Conservation (phyloP, 495 filamentous ascomycete genomes). For the Talaromyces stipitatus region DNA sequence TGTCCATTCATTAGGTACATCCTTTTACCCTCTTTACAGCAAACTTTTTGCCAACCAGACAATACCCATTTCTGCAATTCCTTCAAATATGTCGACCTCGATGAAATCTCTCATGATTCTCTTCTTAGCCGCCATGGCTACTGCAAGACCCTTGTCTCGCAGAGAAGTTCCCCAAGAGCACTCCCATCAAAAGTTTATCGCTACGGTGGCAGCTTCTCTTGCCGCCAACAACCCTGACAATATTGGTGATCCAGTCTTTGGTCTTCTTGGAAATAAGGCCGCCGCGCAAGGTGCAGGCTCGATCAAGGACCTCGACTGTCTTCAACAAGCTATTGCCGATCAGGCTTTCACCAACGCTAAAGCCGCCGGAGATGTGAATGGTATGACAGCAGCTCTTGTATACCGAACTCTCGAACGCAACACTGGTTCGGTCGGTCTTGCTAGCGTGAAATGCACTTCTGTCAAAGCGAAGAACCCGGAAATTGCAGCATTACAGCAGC, state of each 20-base stretch:
- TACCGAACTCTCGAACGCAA: constrained; percentile 59
- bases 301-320: constrained; percentile 53
- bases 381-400: constrained; percentile 50
- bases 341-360: constrained; percentile 66
- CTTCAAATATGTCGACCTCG: background rate
- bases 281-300: constrained; percentile 47
- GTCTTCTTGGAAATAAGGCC: constrained; percentile 53
- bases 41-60: background rate
- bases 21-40: background rate
- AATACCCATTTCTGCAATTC: background rate
- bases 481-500: constrained; percentile 55
- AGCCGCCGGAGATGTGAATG: constrained; percentile 47
- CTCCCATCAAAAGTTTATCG: constrained; percentile 51
- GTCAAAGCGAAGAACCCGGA: constrained; percentile 61
- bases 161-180: constrained; percentile 56
- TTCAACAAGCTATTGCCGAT: constrained; percentile 60
- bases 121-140: background rate
- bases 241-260: constrained; percentile 54
- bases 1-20: background rate
- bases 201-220: constrained; percentile 34
- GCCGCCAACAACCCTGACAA: constrained; percentile 52
- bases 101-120: background rate
- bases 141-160: constrained; percentile 13
- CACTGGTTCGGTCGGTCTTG: constrained; percentile 48
- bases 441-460: constrained; percentile 42